These are phyloP conservation scores for Aspergillus fijiensis DNA, from an alignment of 2,329 filamentous ascomycete species.

Conservation along the genomic window DNA sequence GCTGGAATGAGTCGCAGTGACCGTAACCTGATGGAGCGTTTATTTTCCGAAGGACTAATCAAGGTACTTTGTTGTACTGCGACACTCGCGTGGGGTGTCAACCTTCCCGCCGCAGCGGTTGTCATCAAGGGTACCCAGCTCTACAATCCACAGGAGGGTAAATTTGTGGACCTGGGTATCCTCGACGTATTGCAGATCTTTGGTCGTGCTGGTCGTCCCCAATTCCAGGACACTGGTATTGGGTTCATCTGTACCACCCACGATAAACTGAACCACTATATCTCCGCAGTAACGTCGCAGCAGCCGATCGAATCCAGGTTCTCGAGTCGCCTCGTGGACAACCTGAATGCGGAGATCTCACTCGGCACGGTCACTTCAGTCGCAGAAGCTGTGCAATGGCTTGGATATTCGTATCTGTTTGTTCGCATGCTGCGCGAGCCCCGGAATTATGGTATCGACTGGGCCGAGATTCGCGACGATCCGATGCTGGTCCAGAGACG, in stretches of 20 bases:
- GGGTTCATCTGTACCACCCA: slow-evolving; percentile 97
- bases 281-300: slow-evolving; percentile 90
- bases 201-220: slow-evolving; percentile 93
- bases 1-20: slow-evolving; percentile 95
- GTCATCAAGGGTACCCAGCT: slow-evolving; percentile 98
- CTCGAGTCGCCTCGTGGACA: slow-evolving; percentile 90
- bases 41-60: slow-evolving; percentile 88
- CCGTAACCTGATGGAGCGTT: slow-evolving; percentile 88
- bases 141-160: slow-evolving; percentile 93
- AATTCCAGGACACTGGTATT: slow-evolving; percentile 96
- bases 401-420: slow-evolving; percentile 96
- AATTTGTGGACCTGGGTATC: slow-evolving; percentile 94
- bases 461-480: slow-evolving; percentile 84
- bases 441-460: slow-evolving; percentile 91
- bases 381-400: slow-evolving; percentile 90
- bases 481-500: slow-evolving; percentile 82
- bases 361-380: slow-evolving; percentile 94
- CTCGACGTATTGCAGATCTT: slow-evolving; percentile 97
- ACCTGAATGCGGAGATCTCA: slow-evolving; percentile 91
- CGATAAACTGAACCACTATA: slow-evolving; percentile 88
- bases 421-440: slow-evolving; percentile 94
- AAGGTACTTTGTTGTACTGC: slow-evolving; percentile 98
- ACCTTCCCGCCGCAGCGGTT: slow-evolving; percentile 92
- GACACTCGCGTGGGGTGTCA: slow-evolving; percentile 97
- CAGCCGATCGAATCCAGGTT: slow-evolving; percentile 97